A percentile compares a stretch with the other conserved stretches of the same genome.
These are phyloP conservation scores for Phytophthora idaei DNA, from an alignment of 352 stramenopile genomes.

Conservation along the genomic window DNA sequence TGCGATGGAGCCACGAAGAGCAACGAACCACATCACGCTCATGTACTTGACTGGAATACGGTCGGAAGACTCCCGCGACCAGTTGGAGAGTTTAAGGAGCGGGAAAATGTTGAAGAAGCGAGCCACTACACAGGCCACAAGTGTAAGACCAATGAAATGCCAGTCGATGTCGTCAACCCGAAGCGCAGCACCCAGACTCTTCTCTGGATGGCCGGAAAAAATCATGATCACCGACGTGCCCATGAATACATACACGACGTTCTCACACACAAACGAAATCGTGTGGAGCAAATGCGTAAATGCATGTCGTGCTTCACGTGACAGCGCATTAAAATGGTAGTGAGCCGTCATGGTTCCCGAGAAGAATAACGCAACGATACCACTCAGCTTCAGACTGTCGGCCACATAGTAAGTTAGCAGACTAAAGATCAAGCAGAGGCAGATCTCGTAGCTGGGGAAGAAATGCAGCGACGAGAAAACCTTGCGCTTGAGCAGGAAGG, in stretches of 20 bases:
- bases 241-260: constrained; percentile 89
- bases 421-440: constrained; percentile 84
- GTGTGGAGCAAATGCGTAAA: constrained; percentile 87
- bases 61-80: constrained; percentile 49
- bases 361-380: constrained; percentile 95
- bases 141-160: constrained; percentile 74
- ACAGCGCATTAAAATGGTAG: constrained; percentile 88
- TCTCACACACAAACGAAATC: constrained; percentile 78
- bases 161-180: constrained; percentile 79
- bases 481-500: constrained; percentile 81
- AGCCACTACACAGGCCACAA: constrained; percentile 67
- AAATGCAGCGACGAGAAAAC: constrained; percentile 74
- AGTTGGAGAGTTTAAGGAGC: constrained; percentile 73
- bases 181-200: constrained; percentile 55
- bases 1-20: constrained; percentile 92
- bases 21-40: constrained; percentile 92
- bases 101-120: constrained; percentile 85
- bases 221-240: constrained; percentile 84
- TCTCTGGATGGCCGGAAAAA: constrained; percentile 68
- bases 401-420: constrained; percentile 85
- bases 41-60: constrained; percentile 76
- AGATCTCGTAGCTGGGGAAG: constrained; percentile 88
- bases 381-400: constrained; percentile 79
- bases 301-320: constrained; percentile 74
- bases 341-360: constrained; percentile 89